Base-by-base conservation (phyloP, 2,329 filamentous ascomycete species). In the Cryphonectria carpinicola region DNA sequence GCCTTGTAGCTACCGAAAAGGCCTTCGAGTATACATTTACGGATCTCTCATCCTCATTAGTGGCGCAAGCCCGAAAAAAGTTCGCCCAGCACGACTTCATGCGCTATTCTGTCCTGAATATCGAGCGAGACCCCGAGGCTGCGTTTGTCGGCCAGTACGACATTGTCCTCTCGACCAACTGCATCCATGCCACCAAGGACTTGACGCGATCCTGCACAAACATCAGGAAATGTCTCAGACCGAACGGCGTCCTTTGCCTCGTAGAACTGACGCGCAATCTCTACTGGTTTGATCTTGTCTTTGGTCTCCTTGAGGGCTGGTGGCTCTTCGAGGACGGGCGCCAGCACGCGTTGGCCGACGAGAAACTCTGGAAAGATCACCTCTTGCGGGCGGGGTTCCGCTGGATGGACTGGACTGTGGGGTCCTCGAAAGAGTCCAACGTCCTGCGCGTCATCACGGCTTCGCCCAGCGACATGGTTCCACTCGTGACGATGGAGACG, bases 11-110 rank as follows among this genome's bases (percentile, higher is more conserved):
- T 7, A 43, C 37, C 14, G 3, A 70, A 67, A 0, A 32, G 32
- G 0, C 64, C 69, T 0, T 81, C 2, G 70, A 72, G 0, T 84
- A 85, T 69, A 82, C 80, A 0, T 81, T 84, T 70, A 84, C 83
- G 1, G 83, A 85, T 58, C 65, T 86, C 4, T 82, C 83, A 0
- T 60, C 75, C 0, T 76, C 77, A 0, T 74, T 83, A 0, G 77
- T 83, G 1, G 69, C 75, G 0, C 70, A 73, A 1, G 77, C 79
- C 0, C 75, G 70, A 37, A 73, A 72, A 8, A 76, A 73, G n/a
- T 79, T 81, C 32, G 35, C 64, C 1, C 52, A 72, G 0, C 67
- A 72, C 39, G 17, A 4, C 0, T 69, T 65, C 13, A 78, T 81
- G 73, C 69, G 73, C 1, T 82, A 75, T 65, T 62, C 62, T 1